These are phyloP conservation scores for Waitea zeae DNA, from an alignment of 1,284 basidiomycete species.

Conservation along the genomic window DNA sequence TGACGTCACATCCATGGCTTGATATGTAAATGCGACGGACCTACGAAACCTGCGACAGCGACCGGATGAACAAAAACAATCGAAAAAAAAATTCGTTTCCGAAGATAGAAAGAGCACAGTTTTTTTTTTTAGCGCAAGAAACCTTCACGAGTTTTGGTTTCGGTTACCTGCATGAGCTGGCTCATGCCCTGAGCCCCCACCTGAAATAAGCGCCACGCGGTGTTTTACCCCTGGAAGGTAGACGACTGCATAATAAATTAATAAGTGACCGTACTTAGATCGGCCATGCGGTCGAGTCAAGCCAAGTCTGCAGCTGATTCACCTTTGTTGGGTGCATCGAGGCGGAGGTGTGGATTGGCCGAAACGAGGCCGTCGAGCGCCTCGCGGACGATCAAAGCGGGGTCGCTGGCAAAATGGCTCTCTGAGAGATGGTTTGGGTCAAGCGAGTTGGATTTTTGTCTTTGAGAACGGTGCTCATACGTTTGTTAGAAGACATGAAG, in stretches of 20 bases:
- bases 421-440: conserved; percentile 14
- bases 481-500: too few species aligned
- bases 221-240: too few species aligned
- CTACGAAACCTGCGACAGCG: conserved; percentile 71
- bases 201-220: conserved; percentile 73
- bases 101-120: too few species aligned
- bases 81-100: too few species aligned
- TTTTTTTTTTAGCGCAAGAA: too few species aligned
- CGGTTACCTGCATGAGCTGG: too few species aligned
- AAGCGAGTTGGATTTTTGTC: too few species aligned
- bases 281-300: too few species aligned
- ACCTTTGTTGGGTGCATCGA: conserved; percentile 58
- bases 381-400: conserved; percentile 57
- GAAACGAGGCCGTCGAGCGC: conserved; percentile 58
- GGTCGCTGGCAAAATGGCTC: conserved; percentile 65
- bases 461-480: too few species aligned
- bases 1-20: background rate
- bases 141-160: too few species aligned
- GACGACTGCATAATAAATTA: conserved; percentile 37
- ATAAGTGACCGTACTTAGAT: conserved; percentile 42
- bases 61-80: too few species aligned
- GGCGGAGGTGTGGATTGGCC: conserved; percentile 49
- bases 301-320: too few species aligned
- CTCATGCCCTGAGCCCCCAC: conserved; percentile 86
- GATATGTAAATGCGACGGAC: conserved; percentile 18